Base-by-base conservation (phyloP, 73 alveolate genomes). In the Durusdinium trenchii region DNA sequence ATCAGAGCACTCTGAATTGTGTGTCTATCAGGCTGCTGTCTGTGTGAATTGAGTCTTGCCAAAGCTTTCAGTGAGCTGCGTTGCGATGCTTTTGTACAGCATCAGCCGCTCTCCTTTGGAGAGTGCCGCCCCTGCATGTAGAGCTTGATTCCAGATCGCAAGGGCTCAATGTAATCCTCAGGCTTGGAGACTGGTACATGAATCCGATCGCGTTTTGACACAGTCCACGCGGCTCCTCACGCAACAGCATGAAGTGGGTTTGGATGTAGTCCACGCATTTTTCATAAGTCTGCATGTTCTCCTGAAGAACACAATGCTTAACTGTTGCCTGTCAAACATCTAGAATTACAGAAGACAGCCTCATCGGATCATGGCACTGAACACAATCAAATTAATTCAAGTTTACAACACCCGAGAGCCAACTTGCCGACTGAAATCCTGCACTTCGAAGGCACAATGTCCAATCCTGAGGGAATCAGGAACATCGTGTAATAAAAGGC, bases 71-170 rank as follows among this genome's bases (percentile, higher is more conserved):
- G n/a, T n/a, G n/a, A n/a, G n/a, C n/a, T n/a, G n/a, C n/a, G n/a
- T n/a, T n/a, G n/a, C n/a, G n/a, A n/a, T n/a, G n/a, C n/a, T n/a
- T n/a, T n/a, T n/a, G n/a, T n/a, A n/a, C n/a, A n/a, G n/a, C n/a
- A n/a, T 61, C 52, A 20, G 40, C 64, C 23, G 23, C 84, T 45
- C 90, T 71, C 98, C 98, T 93, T 93, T 16, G 98, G 98, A 47
- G 98, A 93, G 92, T 93, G 98, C 38, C 98, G 98, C 82, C 98
- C 98, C 47, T 93, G 98, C 98, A 93, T 93, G 82, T 73, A 93
- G 43, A 93, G 92, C 50, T 76, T 93, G 98, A 93, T 93, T n/a
- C 98, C 98, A 30, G 98, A 62, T n/a, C 98, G 91, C 60, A 93
- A 50, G 7, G 98, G 98, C 92, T 93, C 98, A 43, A 93, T 93